Evolutionary conservation across 495 filamentous ascomycete genomes (phyloP).

Genomic region (Aspergillus bridgeri): DNA sequence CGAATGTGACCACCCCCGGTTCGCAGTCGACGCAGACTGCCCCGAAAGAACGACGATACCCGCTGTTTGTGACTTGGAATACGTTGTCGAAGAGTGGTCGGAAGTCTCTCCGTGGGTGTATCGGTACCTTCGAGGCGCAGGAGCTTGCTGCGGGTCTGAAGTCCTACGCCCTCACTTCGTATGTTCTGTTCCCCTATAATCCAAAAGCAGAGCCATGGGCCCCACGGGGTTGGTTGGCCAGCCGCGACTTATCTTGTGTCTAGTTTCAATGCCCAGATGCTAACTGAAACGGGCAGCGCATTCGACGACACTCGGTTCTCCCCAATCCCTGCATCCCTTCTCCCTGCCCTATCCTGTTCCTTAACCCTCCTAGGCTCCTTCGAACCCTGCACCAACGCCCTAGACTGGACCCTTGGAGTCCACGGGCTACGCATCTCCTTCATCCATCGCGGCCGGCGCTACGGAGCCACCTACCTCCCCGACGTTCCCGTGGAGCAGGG

Average conservation of each 20-base stretch:
- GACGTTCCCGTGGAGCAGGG: conserved; percentile 90
- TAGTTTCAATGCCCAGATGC: background rate
- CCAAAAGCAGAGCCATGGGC: background rate
- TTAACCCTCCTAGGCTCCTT: conserved; percentile 76
- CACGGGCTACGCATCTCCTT: conserved; percentile 84
- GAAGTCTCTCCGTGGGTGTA: conserved; percentile 83
- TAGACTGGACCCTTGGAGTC: conserved; percentile 82
- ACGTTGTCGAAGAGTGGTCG: conserved; percentile 57
- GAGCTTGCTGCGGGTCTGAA: conserved; percentile 68
- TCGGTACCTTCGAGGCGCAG: conserved; percentile 88
- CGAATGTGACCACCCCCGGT: conserved; percentile 44
- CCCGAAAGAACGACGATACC: conserved; percentile 39
- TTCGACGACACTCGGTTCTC: conserved; percentile 83
- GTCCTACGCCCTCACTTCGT: conserved; percentile 83
- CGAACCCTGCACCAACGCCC: conserved; percentile 62
- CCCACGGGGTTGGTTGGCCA: too few relatives aligned
- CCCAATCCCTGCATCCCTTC: conserved; percentile 64
- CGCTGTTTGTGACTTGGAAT: conserved; percentile 97
- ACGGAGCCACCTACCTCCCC: conserved; percentile 80
- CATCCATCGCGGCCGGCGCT: conserved; percentile 56
- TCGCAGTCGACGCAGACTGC: conserved; percentile 27
- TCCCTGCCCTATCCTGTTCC: conserved; percentile 64
- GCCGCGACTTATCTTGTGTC: background rate
- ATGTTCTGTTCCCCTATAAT: conserved; percentile 38
- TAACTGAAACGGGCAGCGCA: conserved; percentile 52